Base-by-base conservation (phyloP, 306 rosid genomes). In the Begonia loranthoides region DNA sequence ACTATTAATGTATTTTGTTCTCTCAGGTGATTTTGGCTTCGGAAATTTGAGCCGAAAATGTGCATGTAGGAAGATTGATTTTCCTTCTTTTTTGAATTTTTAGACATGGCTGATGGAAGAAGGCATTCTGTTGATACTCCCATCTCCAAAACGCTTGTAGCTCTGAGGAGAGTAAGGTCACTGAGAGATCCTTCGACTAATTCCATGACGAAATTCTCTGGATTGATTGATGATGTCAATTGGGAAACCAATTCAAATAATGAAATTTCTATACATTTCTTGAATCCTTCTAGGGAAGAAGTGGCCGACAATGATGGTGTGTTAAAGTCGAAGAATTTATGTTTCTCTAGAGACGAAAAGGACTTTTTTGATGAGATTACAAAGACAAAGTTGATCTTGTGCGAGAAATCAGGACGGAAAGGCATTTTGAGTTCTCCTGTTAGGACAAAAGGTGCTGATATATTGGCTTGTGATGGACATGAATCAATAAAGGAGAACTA, bases 71-170 rank as follows among this genome's bases (percentile, higher is more conserved):
- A 28, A 28, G 36, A 5, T 28, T 28, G 68, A 57, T 17, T 49
- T 45, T 11, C 45, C 24, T 47, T 16, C 9, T 46, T 41, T 50
- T 50, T 22, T 21, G 12, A 44, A 24, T 28, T 28, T n/a, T 56
- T n/a, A 61, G 45, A 8, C 44, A 75, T 66, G 77, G 82, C 63
- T 83, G 94, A 87, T 41, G 94, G 80, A 28, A 66, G 90, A 67
- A 72, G 94, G 47, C 96, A 87, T 68, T 87, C 94, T 2, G 82
- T 83, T 46, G 96, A 87, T 70, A 50, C 83, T 69, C 96, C 96
- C 10, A 87, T 87, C 45, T 80, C 94, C 1, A 87, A 72, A 44
- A 61, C 96, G 58, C 84, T 87, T 6, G 77, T 72, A 13, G 87
- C 87, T 39, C 59, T 87, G 71, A 67, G 90, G 87, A 83, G 94